phyloP scores from a whole-genome alignment of 495 filamentous ascomycete species.

The Trichocladium antarcticum region DNA sequence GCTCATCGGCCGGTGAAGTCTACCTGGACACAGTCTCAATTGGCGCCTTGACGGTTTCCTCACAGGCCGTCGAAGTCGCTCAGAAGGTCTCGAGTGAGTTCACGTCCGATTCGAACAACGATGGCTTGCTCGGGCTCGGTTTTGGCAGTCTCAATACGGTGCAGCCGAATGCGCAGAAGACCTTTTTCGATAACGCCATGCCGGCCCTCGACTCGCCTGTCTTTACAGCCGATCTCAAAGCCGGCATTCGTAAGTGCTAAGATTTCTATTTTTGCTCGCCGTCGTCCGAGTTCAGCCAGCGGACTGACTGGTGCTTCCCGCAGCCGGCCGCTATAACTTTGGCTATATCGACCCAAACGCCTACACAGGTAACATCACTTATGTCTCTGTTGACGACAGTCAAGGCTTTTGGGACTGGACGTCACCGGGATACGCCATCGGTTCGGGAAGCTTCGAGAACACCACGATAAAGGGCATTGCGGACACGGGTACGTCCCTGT shows the following conservation, averaged over 20 bases:
- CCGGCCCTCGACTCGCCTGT: conserved; percentile 45
- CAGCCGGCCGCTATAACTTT: conserved; percentile 61
- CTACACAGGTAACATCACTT: conserved; percentile 54
- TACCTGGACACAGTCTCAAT: conserved; percentile 60
- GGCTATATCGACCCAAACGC: conserved; percentile 56
- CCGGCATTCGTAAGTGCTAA: conserved; percentile 31
- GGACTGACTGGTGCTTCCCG: background rate
- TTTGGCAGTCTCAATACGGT: conserved; percentile 65
- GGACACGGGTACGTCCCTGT: conserved; percentile 65
- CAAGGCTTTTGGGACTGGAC: conserved; percentile 66
- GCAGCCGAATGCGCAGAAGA: conserved; percentile 47
- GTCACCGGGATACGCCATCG: conserved; percentile 50
- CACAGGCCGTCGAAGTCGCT: conserved; percentile 63
- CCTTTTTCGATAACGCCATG: conserved; percentile 64
- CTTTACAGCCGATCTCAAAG: conserved; percentile 59
- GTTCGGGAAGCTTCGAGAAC: conserved; percentile 29
- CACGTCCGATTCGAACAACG: conserved; percentile 45
- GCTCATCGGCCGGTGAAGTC: conserved; percentile 52
- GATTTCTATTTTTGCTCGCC: no score
- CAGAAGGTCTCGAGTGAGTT: conserved; percentile 50
- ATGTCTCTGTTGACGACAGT: conserved; percentile 44
- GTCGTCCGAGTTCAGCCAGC: no score
- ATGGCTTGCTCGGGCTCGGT: conserved; percentile 62
- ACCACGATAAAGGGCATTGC: conserved; percentile 42
- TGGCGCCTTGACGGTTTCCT: conserved; percentile 49